Evolutionary conservation across 2,329 filamentous ascomycete genomes (phyloP), one percentile per base, ranked within the genome.

Genomic region (Blumeria hordei): DNA sequence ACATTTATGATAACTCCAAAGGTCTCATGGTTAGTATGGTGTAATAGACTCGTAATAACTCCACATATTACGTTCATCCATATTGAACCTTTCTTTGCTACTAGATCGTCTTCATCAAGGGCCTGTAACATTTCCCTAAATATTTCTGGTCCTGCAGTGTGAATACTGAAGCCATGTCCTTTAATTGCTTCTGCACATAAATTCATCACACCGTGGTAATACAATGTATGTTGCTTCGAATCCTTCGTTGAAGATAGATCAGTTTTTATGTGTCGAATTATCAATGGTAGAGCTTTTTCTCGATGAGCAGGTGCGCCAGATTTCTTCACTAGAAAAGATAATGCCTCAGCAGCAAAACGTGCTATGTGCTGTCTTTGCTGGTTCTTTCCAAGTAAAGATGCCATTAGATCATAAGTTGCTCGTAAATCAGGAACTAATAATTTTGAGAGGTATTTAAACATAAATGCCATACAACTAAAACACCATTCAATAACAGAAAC

Each of bases 401-500:
- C 77, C 71, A 98, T 79, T 54, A 92, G 78, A 63, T 86, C 77
- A 65, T 87, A 88, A 1, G 93, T 81, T 50, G 90, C 87, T 58
- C 85, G 75, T 59, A 98, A 69, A 64, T 98, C 85, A 3, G 87
- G 83, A 0, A 92, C 84, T 21, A 98, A 69, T 0, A 96, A 75
- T 59, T 86, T 81, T 1, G 88, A 93, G 5, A 98, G 76, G 64
- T 96, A 96, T 66, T 98, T 98, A 76, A 98, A 95, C 43, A 96
- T 73, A 73, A 93, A 98, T 49, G 92, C 88, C 55, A 98, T 73
- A 61, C 86, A 88, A 11, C 83, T 87, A 69, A 98, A 98, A 53
- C 86, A 90, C 88, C 90, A 96, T 69, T 98, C 92, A 53, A 96
- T 85, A n/a, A 93, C 88, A 59, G 88, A 85, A 32, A 85, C 81